Conservation (phyloP, 192 early-diverging fungal genomes). For the Coemansia asiatica region DNA sequence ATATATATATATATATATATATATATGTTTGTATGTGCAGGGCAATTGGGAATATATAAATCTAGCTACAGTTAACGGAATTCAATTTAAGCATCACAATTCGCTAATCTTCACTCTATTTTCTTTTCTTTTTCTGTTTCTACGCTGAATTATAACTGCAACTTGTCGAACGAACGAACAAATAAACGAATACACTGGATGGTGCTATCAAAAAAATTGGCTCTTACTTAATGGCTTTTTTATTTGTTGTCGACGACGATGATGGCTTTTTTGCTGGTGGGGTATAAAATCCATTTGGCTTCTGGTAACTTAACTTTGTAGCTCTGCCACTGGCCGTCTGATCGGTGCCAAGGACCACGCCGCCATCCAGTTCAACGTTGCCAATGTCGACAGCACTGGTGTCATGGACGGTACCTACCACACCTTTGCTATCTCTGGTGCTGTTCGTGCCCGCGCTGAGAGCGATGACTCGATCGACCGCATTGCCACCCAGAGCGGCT, state of each 20-base stretch:
- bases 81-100: too few species aligned
- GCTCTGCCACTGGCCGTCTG: conserved; percentile 97
- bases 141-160: too few species aligned
- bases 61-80: too few species aligned
- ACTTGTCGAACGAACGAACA: background rate
- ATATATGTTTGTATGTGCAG: too few species aligned
- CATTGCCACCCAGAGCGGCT: conserved; percentile 74
- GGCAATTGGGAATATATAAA: too few species aligned
- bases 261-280: background rate
- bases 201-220: background rate
- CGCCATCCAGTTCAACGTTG: conserved; percentile 96
- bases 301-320: too few species aligned
- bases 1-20: background rate
- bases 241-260: background rate
- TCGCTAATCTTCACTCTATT: too few species aligned
- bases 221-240: background rate
- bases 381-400: conserved; percentile 85
- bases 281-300: background rate
- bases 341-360: conserved; percentile 99
- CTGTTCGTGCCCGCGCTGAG: conserved; percentile 86
- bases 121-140: too few species aligned
- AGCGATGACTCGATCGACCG: conserved; percentile 97
- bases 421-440: conserved; percentile 91
- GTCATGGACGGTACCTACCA: conserved; percentile 70
- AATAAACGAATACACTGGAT: too few species aligned